Percentiles rank a stretch among this genome's conserved stretches.
Conservation (phyloP, 495 filamentous ascomycete species). For the Penicillium dipodomyicola region DNA sequence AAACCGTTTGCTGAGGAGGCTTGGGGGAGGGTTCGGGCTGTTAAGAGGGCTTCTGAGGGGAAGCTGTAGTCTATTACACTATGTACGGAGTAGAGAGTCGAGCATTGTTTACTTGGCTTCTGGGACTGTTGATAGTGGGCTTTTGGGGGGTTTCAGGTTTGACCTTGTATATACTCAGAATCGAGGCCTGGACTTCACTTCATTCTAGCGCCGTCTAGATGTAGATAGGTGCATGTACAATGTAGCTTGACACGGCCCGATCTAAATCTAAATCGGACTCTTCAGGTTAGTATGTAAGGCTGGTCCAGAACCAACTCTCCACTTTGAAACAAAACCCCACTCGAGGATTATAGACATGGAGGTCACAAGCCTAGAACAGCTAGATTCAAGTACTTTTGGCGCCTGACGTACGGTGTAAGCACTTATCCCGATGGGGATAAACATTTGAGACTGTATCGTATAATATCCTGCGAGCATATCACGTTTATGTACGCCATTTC, state of each 20-base stretch:
- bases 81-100: background rate
- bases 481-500: conserved; percentile 7
- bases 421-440: conserved; percentile 7
- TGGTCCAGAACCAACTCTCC: conserved; percentile 1
- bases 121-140: background rate
- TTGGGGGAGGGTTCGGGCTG: conserved; percentile 63
- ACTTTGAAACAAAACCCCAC: background rate
- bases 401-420: conserved; percentile 11
- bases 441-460: background rate
- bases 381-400: background rate
- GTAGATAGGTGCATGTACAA: conserved; percentile 1
- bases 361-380: background rate
- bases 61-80: conserved; percentile 44
- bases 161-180: background rate
- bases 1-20: conserved; percentile 66
- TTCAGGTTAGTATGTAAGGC: background rate
- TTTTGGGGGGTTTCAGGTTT: background rate
- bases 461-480: conserved; percentile 6
- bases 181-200: background rate
- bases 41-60: conserved; percentile 40
- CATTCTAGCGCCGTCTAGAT: background rate
- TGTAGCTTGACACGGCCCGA: background rate
- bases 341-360: too few relatives aligned
- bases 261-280: background rate
- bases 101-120: background rate